Conservation (phyloP, 768 basidiomycete species). For the Boletus eberwhitei region DNA sequence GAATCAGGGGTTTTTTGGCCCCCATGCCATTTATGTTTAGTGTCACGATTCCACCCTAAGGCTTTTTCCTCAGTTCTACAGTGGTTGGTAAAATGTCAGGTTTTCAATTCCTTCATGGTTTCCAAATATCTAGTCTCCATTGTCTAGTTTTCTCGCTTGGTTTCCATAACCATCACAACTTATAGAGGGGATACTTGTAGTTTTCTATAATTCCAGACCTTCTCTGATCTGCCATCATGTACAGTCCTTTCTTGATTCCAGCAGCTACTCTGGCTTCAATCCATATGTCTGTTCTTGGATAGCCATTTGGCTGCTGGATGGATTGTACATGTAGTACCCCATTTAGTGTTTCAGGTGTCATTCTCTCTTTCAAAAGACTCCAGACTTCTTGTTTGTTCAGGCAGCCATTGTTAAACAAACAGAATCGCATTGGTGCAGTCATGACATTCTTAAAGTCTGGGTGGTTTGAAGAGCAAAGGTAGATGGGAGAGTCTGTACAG, state of each 20-base stretch:
- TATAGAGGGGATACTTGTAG: not conserved
- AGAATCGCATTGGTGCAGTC: not conserved
- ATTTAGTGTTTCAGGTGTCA: not conserved
- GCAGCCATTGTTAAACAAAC: not conserved
- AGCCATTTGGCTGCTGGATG: not conserved
- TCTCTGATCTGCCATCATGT: too few relatives aligned
- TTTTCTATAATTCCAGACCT: not conserved
- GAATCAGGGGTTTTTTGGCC: not conserved
- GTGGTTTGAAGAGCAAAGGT: not conserved
- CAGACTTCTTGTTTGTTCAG: not conserved
- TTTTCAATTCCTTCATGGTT: not conserved
- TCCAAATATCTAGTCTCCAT: not conserved
- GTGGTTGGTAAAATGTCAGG: rapidly evolving
- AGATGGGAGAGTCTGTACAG: not conserved
- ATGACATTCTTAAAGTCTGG: not conserved
- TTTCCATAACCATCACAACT: not conserved
- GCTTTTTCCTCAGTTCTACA: not conserved
- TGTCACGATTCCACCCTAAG: not conserved
- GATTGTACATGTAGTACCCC: not conserved
- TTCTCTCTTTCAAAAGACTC: not conserved
- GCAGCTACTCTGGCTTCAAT: not conserved
- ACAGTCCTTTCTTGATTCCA: not conserved
- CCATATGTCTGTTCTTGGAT: not conserved
- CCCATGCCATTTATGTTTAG: not conserved
- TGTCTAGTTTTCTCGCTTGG: not conserved